Evolutionary conservation across 2,329 filamentous ascomycete species (phyloP).

Genomic region (Microcyclosporella mali): DNA sequence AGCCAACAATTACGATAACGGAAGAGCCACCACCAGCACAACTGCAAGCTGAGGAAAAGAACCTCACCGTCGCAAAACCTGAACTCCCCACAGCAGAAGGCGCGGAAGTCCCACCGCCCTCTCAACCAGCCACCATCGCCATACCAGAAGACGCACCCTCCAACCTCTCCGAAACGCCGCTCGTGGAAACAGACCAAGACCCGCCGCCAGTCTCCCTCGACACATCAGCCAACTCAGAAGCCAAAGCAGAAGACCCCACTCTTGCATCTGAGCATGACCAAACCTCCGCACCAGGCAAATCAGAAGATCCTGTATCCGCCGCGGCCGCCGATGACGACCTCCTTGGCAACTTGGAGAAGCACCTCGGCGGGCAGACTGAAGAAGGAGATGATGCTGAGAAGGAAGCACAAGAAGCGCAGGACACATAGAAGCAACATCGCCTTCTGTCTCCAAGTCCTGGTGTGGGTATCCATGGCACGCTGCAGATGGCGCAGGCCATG

Average conservation of each 20-base stretch:
- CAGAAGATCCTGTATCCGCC: not conserved
- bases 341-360: slow-evolving; percentile 26
- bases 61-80: not conserved
- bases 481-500: too few species aligned
- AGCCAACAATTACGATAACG: slow-evolving; percentile 3
- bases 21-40: slow-evolving; percentile 7
- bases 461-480: too few species aligned
- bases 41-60: slow-evolving; percentile 5
- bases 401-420: too few species aligned
- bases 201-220: slow-evolving; percentile 5
- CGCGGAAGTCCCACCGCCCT: slow-evolving; percentile 4
- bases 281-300: not conserved
- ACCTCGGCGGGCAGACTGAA: slow-evolving; percentile 13
- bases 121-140: too few species aligned
- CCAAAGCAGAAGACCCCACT: not conserved
- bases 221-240: too few species aligned
- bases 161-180: slow-evolving; percentile 40
- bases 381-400: not conserved
- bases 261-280: too few species aligned
- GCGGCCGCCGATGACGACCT: slow-evolving; percentile 20
- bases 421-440: too few species aligned
- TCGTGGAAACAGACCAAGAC: slow-evolving; percentile 32
- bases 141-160: slow-evolving; percentile 16
- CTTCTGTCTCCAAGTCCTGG: too few species aligned
- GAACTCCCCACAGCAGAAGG: slow-evolving; percentile 5